A percentile compares a stretch with the other conserved stretches of the same genome.
These are phyloP conservation scores for Copromyces sp. DNA, from an alignment of 495 filamentous ascomycete genomes.

Conservation along the genomic window DNA sequence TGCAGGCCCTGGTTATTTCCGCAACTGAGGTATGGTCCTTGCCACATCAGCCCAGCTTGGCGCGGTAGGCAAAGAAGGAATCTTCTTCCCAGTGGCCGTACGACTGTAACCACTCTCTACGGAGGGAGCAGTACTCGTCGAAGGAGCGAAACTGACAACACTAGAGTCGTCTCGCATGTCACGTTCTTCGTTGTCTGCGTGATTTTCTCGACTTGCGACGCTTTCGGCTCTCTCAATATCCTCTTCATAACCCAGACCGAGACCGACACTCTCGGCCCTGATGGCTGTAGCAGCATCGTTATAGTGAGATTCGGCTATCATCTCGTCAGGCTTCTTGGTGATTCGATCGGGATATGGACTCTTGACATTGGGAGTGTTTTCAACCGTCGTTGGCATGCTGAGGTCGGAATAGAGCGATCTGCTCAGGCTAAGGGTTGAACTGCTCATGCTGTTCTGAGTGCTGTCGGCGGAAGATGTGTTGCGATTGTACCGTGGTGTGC, in stretches of 20 bases:
- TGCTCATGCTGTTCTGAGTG: slow-evolving; percentile 24
- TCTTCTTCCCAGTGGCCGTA: slow-evolving; percentile 2
- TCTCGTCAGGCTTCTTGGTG: background rate
- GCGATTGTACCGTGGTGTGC: slow-evolving; percentile 7
- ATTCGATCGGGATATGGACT: slow-evolving; percentile 2
- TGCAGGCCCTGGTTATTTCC: background rate
- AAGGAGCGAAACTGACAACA: slow-evolving; percentile 7
- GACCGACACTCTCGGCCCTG: background rate
- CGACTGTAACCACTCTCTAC: slow-evolving; percentile 12
- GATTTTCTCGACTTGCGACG: background rate
- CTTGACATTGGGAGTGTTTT: slow-evolving; percentile 12
- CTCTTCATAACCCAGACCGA: background rate
- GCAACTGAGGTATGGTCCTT: background rate
- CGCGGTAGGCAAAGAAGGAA: slow-evolving; percentile 21
- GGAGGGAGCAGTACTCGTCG: slow-evolving; percentile 1
- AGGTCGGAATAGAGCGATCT: slow-evolving; percentile 14
- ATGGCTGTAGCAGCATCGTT: background rate
- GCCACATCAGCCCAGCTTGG: slow-evolving; percentile 28
- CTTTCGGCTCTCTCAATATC: slow-evolving; percentile 11
- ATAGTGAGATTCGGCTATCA: background rate
- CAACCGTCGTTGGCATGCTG: slow-evolving; percentile 14
- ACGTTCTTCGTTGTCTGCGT: background rate
- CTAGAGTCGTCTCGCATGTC: slow-evolving; percentile 9
- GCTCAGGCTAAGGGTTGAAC: slow-evolving; percentile 21
- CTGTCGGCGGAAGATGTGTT: slow-evolving; percentile 25